Conservation (phyloP, 179 eudicot species). For the Corrigiola litoralis region DNA sequence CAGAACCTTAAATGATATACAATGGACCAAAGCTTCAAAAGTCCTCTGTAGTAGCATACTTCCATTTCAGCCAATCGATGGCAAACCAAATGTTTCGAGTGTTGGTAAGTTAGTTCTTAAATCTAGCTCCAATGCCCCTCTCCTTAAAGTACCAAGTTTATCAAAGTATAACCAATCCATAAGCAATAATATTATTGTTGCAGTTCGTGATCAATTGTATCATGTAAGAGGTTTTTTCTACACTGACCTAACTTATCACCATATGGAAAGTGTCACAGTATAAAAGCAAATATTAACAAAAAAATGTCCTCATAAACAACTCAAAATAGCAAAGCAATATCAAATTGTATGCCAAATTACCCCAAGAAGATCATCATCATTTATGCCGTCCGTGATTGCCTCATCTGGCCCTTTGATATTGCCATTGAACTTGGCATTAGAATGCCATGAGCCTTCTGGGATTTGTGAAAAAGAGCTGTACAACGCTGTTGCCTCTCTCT, state of each 20-base stretch:
- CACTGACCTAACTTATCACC: background rate
- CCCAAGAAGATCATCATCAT: constrained; percentile 90
- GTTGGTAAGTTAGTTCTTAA: background rate
- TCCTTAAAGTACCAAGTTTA: background rate
- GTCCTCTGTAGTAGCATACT: background rate
- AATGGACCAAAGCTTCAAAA: background rate
- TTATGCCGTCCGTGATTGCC: constrained; percentile 29
- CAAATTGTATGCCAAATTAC: constrained; percentile 37
- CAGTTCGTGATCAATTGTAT: background rate
- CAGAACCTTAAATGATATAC: background rate
- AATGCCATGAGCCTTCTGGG: constrained; percentile 28
- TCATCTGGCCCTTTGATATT: constrained; percentile 27
- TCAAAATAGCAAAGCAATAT: background rate
- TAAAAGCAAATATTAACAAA: background rate
- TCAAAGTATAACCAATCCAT: background rate
- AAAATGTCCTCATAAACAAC: background rate
- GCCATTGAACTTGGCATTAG: constrained; percentile 26
- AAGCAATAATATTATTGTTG: background rate
- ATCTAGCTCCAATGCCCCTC: too few relatives aligned
- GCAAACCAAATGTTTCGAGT: background rate
- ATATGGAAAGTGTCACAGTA: background rate
- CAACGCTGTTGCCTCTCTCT: constrained; percentile 16
- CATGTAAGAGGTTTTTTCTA: background rate
- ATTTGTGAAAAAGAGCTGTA: constrained; percentile 26
- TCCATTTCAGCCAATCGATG: background rate